A percentile compares a stretch with the other conserved stretches of the same genome.
Evolutionary conservation across 176 grass and related monocot species (phyloP).

Genomic region (Oropetium thomaeum): DNA sequence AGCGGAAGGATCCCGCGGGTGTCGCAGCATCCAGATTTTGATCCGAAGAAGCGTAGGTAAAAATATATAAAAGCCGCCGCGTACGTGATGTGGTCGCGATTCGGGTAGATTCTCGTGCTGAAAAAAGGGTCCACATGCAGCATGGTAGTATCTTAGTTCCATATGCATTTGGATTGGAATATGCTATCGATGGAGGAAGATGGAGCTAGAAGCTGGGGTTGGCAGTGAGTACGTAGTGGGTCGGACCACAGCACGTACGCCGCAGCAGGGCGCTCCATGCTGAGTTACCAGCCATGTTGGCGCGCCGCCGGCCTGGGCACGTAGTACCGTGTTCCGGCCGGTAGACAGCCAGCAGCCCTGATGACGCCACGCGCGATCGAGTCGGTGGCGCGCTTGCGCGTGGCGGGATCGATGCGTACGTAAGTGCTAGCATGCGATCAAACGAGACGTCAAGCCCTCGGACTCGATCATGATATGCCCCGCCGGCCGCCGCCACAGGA

Average conservation of each 20-base stretch:
- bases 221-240: conserved; percentile 15
- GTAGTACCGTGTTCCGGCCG: conserved; percentile 20
- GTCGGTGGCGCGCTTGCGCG: background rate
- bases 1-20: background rate
- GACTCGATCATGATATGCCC: background rate
- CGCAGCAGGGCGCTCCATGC: conserved; percentile 13
- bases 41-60: background rate
- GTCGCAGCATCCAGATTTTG: conserved; percentile 15
- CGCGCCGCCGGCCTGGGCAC: conserved; percentile 23
- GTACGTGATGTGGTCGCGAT: background rate
- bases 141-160: conserved; percentile 27
- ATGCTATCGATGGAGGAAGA: conserved; percentile 10
- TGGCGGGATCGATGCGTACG: background rate
- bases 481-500: background rate
- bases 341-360: background rate
- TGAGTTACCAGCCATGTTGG: background rate
- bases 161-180: background rate
- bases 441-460: conserved; percentile 23
- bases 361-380: background rate
- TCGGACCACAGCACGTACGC: background rate
- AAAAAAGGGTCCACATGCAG: background rate
- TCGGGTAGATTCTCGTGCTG: conserved; percentile 35
- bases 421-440: background rate
- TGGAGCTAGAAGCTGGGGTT: conserved; percentile 22
- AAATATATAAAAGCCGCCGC: background rate